Evolutionary conservation across 768 basidiomycete species (phyloP), one percentile per base, ranked within the genome.

Genomic region (Boletus speciosus): DNA sequence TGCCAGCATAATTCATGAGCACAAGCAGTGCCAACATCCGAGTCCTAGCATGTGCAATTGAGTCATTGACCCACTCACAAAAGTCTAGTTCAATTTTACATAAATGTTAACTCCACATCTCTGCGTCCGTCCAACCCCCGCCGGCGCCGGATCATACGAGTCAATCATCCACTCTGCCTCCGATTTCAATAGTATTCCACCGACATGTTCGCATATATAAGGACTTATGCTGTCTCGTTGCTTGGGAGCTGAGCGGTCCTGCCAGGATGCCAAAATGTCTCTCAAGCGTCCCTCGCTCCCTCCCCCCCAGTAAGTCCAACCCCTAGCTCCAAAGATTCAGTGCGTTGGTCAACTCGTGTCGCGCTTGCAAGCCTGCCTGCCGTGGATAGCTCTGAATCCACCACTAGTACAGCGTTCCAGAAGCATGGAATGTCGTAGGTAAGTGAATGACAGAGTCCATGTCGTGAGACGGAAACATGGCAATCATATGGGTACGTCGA

Each of bases 401-500:
- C 42, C n/a, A 29, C 29, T 29, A 16, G 19, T 29, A 36, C 49
- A 49, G n/a, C 39, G 16, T 34, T 55, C 40, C 51, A 45, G 21
- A 52, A 38, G 25, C 27, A 8, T 51, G 21, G 9, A 46, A 16
- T 25, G 35, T 47, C 38, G 40, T 52, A 52, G 60, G 52, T 50
- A 52, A 49, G 53, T 61, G 47, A 27, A 19, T 40, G 41, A 38
- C 43, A 32, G 19, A 23, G 27, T 46, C 29, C 39, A 43, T 47
- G 21, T 42, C 52, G 38, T 47, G 35, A n/a, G 38, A 49, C 19
- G 35, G 46, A 41, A 38, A 37, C 48, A 52, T 39, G 40, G 21
- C 7, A 37, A 53, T 52, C 50, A 39, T 53, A 64, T 62, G 42
- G 56, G 60, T 62, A 59, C 54, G 54, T 61, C 44, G 38, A 60